phyloP scores from a whole-genome alignment of 2,329 filamentous ascomycete species.

The Fusarium domesticum region DNA sequence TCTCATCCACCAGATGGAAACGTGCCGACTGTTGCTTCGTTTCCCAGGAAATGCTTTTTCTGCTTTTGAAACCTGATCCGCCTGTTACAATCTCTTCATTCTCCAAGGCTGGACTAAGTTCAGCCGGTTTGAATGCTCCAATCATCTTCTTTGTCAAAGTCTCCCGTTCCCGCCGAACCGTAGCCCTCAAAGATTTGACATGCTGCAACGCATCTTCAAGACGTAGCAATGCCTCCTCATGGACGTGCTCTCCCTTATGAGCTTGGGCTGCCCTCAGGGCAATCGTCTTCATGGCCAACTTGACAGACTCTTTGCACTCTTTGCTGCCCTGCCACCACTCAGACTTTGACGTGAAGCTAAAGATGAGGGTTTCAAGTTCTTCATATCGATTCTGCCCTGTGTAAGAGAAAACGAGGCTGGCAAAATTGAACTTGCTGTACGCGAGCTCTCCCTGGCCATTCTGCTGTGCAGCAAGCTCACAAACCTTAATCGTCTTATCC shows the following conservation, averaged over 20 bases:
- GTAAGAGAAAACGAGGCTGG: slow-evolving; percentile 36
- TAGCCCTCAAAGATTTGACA: slow-evolving; percentile 22
- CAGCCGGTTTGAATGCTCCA: slow-evolving; percentile 18
- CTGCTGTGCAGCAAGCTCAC: slow-evolving; percentile 35
- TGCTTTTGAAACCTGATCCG: slow-evolving; percentile 8
- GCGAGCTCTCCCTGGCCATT: slow-evolving; percentile 37
- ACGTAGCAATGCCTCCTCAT: slow-evolving; percentile 24
- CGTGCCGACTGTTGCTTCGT: not conserved
- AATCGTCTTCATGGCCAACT: slow-evolving; percentile 37
- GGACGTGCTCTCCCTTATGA: slow-evolving; percentile 9
- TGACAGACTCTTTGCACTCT: slow-evolving; percentile 38
- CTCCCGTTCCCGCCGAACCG: slow-evolving; percentile 17
- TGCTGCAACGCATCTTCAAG: slow-evolving; percentile 23
- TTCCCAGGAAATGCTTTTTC: slow-evolving; percentile 11
- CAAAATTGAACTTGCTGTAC: slow-evolving; percentile 40
- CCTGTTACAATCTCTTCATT: slow-evolving; percentile 4
- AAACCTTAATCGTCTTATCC: slow-evolving; percentile 32
- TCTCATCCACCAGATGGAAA: not conserved
- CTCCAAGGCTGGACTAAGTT: slow-evolving; percentile 14
- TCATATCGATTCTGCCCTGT: slow-evolving; percentile 33
- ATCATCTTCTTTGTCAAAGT: slow-evolving; percentile 16
- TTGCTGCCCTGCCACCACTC: slow-evolving; percentile 39
- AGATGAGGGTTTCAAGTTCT: slow-evolving; percentile 32
- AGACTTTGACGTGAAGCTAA: slow-evolving; percentile 30
- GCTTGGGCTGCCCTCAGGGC: slow-evolving; percentile 25